A percentile compares a stretch with the other conserved stretches of the same genome.
Evolutionary conservation across 176 grass and related monocot genomes (phyloP).

Genomic region (Avena sativa): DNA sequence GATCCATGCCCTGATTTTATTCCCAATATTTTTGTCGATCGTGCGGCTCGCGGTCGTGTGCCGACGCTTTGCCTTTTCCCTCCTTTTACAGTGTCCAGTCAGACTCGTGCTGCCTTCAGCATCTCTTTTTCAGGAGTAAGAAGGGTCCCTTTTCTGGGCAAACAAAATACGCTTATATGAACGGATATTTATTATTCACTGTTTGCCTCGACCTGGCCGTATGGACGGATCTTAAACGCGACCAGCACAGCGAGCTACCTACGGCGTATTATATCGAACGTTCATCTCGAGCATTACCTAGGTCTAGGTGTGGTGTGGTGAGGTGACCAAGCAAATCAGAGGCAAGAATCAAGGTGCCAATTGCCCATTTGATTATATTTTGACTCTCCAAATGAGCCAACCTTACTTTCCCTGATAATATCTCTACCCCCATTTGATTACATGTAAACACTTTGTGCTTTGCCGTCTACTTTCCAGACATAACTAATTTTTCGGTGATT

Average conservation of each 20-base stretch:
- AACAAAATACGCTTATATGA: too few relatives aligned
- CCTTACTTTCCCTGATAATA: neutral
- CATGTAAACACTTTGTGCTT: too few relatives aligned
- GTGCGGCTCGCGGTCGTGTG: neutral
- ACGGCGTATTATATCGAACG: too few relatives aligned
- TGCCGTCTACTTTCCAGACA: neutral
- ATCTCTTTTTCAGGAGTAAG: neutral
- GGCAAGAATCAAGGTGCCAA: neutral
- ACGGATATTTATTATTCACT: too few relatives aligned
- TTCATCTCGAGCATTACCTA: too few relatives aligned
- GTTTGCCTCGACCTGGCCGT: too few relatives aligned
- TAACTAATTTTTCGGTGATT: neutral
- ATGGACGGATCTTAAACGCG: too few relatives aligned
- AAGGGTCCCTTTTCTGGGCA: too few relatives aligned
- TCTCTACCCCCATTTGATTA: neutral
- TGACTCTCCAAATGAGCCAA: neutral
- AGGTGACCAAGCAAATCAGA: too few relatives aligned
- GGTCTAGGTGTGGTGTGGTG: too few relatives aligned
- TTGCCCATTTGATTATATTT: neutral
- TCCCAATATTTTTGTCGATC: neutral
- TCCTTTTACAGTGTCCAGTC: neutral
- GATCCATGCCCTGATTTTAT: slow-evolving; percentile 5
- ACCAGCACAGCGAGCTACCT: too few relatives aligned
- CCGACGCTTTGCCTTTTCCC: neutral
- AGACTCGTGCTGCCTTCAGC: neutral